Evolutionary conservation across 257 asterid genomes (phyloP), one percentile per base, ranked within the genome.

Genomic region (Cinchona pubescens): DNA sequence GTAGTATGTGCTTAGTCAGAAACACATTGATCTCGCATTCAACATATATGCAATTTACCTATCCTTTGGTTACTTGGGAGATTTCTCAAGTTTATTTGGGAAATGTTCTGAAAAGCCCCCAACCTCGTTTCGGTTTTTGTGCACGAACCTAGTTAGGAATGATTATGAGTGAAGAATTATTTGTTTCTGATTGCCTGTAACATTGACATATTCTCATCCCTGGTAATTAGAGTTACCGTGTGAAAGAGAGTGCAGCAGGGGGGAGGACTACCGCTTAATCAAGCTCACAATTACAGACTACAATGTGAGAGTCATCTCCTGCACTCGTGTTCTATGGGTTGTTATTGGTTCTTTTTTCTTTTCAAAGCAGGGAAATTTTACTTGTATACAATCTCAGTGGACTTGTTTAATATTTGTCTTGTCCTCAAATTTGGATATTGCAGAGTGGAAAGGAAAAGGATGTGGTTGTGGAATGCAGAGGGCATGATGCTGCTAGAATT

Each of bases 201-300:
- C 58, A 32, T 46, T 38, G 72, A 32, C 34, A 25, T 63, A 45
- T 32, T 27, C 12, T 45, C 32, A 70, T 37, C n/a, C 53, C 32
- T 58, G 59, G 11, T 29, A 76, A 32, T 76, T 78, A 94, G 97
- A 95, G 85, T 80, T 95, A 77, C 89, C 88, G n/a, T 95, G 99
- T 78, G 99, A 91, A 78, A 88, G 99, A 62, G 99, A 95, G 81
- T 95, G 99, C 92, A 95, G 97, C 84, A 81, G 88, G 71, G 99
- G 99, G 35, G 99, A 95, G 88, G 99, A 92, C 83, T 91, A 91
- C 80, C 96, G 96, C 79, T 71, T 95, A 92, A 84, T 92, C 88
- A 95, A 88, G 88, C 98, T 92, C 80, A 92, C 96, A 35, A 75
- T 95, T 34, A 90, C 89, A 19, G 97, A 95, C 83, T 92, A 79